Percentiles rank a stretch among this genome's conserved stretches.
phyloP scores from a whole-genome alignment of 257 asterid species.

The Agastache rugosa region DNA sequence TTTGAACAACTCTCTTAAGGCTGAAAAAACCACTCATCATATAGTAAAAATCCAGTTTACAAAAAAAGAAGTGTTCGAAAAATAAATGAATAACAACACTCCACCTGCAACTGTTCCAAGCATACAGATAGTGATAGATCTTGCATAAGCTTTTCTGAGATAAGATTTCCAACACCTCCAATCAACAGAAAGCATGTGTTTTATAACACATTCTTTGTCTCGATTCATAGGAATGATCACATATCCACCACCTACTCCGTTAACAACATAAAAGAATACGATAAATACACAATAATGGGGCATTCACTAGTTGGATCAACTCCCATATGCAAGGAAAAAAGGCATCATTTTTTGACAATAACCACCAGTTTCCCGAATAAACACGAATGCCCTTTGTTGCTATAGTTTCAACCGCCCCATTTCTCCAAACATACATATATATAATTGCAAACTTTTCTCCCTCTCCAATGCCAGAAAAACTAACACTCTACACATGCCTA shows the following conservation, averaged over 20 bases:
- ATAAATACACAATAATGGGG: conserved; percentile 3
- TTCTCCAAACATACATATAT: too few species aligned
- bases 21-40: conserved; percentile 48
- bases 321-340: conserved; percentile 1
- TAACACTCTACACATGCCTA: too few species aligned
- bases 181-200: conserved; percentile 87
- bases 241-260: conserved; percentile 79
- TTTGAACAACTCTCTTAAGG: conserved; percentile 73
- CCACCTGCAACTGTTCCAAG: conserved; percentile 86
- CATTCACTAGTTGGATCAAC: conserved; percentile 13
- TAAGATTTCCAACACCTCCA: conserved; percentile 89
- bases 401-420: too few species aligned
- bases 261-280: conserved; percentile 12
- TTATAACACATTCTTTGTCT: conserved; percentile 72
- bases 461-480: too few species aligned
- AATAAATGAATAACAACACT: conserved; percentile 1
- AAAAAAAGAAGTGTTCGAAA: conserved; percentile 4
- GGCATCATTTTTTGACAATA: background rate
- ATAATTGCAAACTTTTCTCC: too few species aligned
- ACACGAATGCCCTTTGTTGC: background rate
- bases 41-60: background rate
- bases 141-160: conserved; percentile 59
- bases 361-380: background rate
- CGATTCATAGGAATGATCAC: conserved; percentile 74
- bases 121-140: conserved; percentile 78